A percentile compares a stretch with the other conserved stretches of the same genome.
Conservation (phyloP, 2,329 filamentous ascomycete genomes). For the Fusarium xylarioides region DNA sequence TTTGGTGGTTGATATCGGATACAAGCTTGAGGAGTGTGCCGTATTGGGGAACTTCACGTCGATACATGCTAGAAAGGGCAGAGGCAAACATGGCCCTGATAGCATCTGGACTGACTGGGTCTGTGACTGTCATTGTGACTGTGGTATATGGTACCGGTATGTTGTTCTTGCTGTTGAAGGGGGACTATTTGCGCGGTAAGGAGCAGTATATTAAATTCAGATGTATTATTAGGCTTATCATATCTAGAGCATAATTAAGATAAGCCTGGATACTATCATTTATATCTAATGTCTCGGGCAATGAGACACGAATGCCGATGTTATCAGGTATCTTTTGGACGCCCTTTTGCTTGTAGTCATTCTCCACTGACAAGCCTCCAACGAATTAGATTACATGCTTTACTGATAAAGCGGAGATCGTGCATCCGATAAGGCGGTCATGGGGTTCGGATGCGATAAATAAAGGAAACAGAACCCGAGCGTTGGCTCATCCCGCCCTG, state of each 20-base stretch:
- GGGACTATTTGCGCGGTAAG: not conserved
- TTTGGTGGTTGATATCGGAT: slow-evolving; percentile 35
- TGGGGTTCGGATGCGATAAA: slow-evolving; percentile 2
- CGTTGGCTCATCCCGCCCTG: not conserved
- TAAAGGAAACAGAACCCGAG: slow-evolving; percentile 21
- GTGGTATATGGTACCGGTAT: not conserved
- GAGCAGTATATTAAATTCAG: no score
- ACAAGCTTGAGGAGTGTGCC: slow-evolving; percentile 47
- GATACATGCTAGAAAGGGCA: slow-evolving; percentile 50
- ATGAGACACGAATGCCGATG: not conserved
- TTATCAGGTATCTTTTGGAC: not conserved
- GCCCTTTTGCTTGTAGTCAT: slow-evolving; percentile 15
- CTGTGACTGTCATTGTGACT: not conserved
- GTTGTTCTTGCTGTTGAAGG: not conserved
- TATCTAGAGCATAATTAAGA: not conserved
- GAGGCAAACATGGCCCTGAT: slow-evolving; percentile 40
- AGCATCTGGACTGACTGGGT: slow-evolving; percentile 8
- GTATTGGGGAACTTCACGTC: slow-evolving; percentile 48
- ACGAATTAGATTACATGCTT: slow-evolving; percentile 1
- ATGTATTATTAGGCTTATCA: not conserved
- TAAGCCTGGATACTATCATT: not conserved
- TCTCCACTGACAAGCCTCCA: not conserved
- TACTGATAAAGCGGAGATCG: not conserved
- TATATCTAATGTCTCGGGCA: not conserved
- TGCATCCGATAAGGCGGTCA: slow-evolving; percentile 10